These are phyloP conservation scores for Phyllosticta citrichinensis DNA, from an alignment of 2,329 filamentous ascomycete genomes.

Conservation along the genomic window DNA sequence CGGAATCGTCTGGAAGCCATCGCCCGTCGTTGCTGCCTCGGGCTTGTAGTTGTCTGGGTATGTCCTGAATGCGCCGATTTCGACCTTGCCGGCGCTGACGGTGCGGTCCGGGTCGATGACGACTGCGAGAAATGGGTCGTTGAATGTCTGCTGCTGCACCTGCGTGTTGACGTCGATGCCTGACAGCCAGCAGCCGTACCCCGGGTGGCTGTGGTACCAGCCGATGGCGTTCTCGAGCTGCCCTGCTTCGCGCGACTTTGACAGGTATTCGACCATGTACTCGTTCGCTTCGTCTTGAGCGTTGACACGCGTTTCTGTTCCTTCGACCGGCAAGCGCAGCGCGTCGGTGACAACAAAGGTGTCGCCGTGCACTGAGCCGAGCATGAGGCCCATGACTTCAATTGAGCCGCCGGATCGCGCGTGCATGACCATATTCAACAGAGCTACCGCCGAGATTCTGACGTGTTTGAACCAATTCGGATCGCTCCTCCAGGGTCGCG, in stretches of 20 bases:
- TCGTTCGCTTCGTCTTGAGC: conserved; percentile 93
- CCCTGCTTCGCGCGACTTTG: conserved; percentile 63
- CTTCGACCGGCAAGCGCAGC: conserved; percentile 87
- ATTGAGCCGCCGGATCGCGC: conserved; percentile 86
- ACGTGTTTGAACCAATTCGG: conserved; percentile 87
- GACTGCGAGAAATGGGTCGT: conserved; percentile 88
- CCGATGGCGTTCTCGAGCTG: conserved; percentile 86
- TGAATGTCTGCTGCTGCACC: conserved; percentile 70
- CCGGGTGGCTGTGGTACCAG: conserved; percentile 97
- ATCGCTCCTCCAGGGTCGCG: conserved; percentile 67
- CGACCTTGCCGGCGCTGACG: conserved; percentile 87
- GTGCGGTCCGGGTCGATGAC: conserved; percentile 96
- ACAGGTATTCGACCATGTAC: conserved; percentile 84
- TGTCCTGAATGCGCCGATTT: conserved; percentile 93
- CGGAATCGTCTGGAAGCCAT: conserved; percentile 69
- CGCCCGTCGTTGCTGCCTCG: conserved; percentile 23
- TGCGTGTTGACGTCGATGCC: conserved; percentile 94
- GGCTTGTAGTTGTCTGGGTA: conserved; percentile 59
- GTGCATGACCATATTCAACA: conserved; percentile 99
- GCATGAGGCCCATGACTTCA: conserved; percentile 98
- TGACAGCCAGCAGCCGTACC: conserved; percentile 95
- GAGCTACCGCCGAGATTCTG: conserved; percentile 82
- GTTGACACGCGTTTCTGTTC: conserved; percentile 96
- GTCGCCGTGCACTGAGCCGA: conserved; percentile 79
- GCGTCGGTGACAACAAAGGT: conserved; percentile 89